phyloP scores from a whole-genome alignment of 1,139 yeast species.

The Protomyces macrosporus region DNA sequence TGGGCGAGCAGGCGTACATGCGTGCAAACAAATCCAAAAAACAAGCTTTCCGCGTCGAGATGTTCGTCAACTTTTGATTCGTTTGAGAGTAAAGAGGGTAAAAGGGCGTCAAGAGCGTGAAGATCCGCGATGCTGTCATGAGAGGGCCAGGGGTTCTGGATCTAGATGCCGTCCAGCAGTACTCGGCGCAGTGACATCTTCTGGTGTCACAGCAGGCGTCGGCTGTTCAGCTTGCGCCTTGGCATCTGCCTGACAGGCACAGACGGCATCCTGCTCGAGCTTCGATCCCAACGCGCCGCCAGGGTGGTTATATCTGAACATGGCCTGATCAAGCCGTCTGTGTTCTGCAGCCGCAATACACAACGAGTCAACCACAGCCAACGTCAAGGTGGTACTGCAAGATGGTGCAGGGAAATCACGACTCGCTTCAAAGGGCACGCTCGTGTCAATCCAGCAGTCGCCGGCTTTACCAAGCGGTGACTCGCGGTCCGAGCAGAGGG shows the following conservation, averaged over 20 bases:
- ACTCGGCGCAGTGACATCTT: neutral
- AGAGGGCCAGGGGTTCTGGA: neutral
- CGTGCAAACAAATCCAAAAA: too few relatives aligned
- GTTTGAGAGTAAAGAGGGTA: too few relatives aligned
- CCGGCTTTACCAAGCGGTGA: constrained; percentile 47
- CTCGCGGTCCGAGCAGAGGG: constrained; percentile 55
- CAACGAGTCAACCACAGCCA: constrained; percentile 74
- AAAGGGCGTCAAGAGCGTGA: too few relatives aligned
- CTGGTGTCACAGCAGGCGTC: neutral
- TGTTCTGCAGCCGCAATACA: constrained; percentile 24
- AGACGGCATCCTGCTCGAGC: neutral
- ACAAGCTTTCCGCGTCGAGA: too few relatives aligned
- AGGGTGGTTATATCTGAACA: constrained; percentile 62
- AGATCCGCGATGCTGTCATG: neutral
- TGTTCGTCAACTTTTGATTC: too few relatives aligned
- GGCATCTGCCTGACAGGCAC: neutral
- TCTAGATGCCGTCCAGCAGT: neutral
- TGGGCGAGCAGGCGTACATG: too few relatives aligned
- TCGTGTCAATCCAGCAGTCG: constrained; percentile 57
- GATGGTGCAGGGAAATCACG: constrained; percentile 84
- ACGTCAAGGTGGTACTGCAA: constrained; percentile 68
- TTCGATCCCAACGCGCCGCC: constrained; percentile 75
- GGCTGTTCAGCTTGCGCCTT: neutral
- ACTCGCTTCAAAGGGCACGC: constrained; percentile 49
- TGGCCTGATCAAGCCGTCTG: constrained; percentile 36